Percentiles rank a stretch among this genome's conserved stretches.
Conservation (phyloP, 768 basidiomycete species). For the Trametes cingulata region DNA sequence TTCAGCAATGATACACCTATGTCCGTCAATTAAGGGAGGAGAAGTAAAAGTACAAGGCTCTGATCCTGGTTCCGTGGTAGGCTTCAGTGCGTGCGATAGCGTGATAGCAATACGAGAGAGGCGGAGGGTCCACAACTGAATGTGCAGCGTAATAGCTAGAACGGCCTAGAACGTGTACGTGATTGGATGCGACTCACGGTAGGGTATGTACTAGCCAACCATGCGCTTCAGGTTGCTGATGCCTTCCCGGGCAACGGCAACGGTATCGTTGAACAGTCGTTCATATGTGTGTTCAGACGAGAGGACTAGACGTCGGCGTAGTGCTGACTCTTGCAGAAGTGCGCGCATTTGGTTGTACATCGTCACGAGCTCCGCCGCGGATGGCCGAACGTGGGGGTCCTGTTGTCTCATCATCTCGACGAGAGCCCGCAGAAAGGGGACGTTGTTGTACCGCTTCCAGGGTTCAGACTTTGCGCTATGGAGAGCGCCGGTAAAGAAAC, state of each 20-base stretch:
- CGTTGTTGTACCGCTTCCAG: conserved; percentile 1
- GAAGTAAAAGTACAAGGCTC: no score
- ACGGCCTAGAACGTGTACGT: no score
- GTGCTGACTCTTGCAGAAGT: not conserved
- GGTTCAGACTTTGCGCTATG: not conserved
- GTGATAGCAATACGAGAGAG: no score
- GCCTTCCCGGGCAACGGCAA: conserved; percentile 17
- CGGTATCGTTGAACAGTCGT: conserved; percentile 21
- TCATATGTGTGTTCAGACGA: conserved; percentile 5
- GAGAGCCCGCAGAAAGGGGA: conserved; percentile 17
- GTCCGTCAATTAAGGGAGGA: no score
- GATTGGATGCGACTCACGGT: no score
- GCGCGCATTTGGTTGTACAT: conserved; percentile 9
- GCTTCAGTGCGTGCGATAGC: no score
- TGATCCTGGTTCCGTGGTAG: no score
- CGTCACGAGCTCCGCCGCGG: conserved; percentile 3
- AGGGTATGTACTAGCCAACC: not conserved
- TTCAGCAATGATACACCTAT: no score
- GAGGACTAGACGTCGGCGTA: not conserved
- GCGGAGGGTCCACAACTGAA: no score
- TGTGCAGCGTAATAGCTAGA: no score
- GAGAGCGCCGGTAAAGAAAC: not conserved
- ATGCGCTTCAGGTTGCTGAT: conserved; percentile 9
- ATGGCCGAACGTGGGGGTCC: conserved; percentile 13
- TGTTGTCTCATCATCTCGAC: conserved; percentile 9